Conservation (phyloP, 306 rosid species). For the Luffa aegyptiaca region DNA sequence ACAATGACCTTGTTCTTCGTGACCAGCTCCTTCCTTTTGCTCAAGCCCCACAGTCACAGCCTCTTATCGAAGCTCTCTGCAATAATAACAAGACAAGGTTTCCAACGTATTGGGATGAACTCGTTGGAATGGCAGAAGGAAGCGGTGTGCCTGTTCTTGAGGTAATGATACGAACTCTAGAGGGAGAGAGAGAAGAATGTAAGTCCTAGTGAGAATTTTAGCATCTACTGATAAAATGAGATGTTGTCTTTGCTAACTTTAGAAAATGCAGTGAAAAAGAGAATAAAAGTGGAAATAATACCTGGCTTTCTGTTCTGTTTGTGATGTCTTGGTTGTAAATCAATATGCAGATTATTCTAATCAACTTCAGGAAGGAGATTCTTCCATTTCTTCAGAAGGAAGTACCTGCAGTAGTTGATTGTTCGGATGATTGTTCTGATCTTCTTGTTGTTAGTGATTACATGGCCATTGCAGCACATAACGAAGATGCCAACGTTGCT, state of each 20-base stretch:
- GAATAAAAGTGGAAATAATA: background rate
- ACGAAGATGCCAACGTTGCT: conserved; percentile 80
- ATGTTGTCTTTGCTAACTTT: background rate
- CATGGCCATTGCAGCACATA: conserved; percentile 72
- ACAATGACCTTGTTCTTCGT: conserved; percentile 47
- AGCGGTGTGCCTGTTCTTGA: conserved; percentile 60
- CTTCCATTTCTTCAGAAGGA: conserved; percentile 50
- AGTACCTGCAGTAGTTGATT: conserved; percentile 11
- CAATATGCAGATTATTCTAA: conserved; percentile 48
- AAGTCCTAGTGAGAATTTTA: too few species aligned
- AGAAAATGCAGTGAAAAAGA: background rate
- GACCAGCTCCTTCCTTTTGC: conserved; percentile 62
- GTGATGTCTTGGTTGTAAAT: background rate
- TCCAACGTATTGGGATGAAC: conserved; percentile 67
- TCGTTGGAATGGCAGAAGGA: conserved; percentile 57
- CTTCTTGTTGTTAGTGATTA: conserved; percentile 55
- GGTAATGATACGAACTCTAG: conserved; percentile 20
- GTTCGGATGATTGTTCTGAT: conserved; percentile 66
- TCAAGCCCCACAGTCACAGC: conserved; percentile 29
- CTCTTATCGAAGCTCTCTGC: conserved; percentile 42
- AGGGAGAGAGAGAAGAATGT: background rate
- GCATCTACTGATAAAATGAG: background rate
- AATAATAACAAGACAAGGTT: conserved; percentile 38
- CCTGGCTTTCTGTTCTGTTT: background rate
- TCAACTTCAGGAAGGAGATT: conserved; percentile 84